Base-by-base conservation (phyloP, 179 eudicot genomes). In the Beta corolliflora region DNA sequence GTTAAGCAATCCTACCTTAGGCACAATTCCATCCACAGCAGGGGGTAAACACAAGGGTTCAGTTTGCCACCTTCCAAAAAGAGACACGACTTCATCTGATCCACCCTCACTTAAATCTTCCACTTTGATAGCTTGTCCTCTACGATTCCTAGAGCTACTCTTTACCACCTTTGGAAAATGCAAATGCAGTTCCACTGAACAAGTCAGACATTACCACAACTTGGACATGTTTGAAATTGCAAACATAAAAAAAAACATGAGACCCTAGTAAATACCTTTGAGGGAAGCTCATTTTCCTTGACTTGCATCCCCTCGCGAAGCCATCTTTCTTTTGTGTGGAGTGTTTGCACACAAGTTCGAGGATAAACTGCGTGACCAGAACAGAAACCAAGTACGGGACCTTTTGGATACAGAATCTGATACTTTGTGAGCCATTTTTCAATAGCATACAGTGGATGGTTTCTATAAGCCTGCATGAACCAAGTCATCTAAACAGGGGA, bases 381-480 rank as follows among this genome's bases (percentile, higher is more conserved):
- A 82, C 97, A 91, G 81, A 89, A 91, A 75, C 99, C 98, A 74
- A 94, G 89, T 65, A 95, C 69, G 44, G 99, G 98, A 41, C 97
- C 95, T 86, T 89, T 95, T 11, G 99, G 99, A 73, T 95, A 89
- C 75, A 95, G 83, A 78, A 87, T 92, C 84, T 95, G 92, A 77
- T 92, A 91, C 87, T 92, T 95, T 69, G 93, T 89, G 80, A 95
- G 92, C 99, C 99, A 94, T 91, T 89, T 95, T 85, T 91, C 99
- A 83, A 95, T 91, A 61, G 89, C 97, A 88, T 95, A 95, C 78
- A 95, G 84, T 64, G 85, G 91, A 85, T 95, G 99, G 82, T 46
- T 92, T 89, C 88, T 92, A 80, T 95, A 95, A 7, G 98, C 99
- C 99, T 95, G 90, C n/a, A n/a, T n/a, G n/a, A n/a, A n/a, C n/a